Percentiles rank a stretch among this genome's conserved stretches.
Conservation (phyloP, 371 early-diverging fungal genomes). For the Rhizopus arrhizus region DNA sequence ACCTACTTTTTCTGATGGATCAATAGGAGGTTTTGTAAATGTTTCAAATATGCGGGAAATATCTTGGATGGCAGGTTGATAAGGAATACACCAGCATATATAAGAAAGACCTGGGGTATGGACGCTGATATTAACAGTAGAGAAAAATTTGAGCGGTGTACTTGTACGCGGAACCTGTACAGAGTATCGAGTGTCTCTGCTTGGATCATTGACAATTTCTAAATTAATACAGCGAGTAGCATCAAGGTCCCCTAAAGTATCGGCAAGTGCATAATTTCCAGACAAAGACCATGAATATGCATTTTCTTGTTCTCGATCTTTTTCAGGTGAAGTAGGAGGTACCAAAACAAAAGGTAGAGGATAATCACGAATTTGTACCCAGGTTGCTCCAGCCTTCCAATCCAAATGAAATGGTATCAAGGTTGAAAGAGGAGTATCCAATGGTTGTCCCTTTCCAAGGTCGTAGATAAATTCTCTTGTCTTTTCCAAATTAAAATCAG, state of each 20-base stretch:
- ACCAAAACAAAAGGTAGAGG: slow-evolving; percentile 57
- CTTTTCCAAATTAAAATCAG: slow-evolving; percentile 49
- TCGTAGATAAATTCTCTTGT: slow-evolving; percentile 63
- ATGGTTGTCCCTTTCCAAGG: slow-evolving; percentile 61
- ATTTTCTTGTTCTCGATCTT: neutral
- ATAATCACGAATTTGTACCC: slow-evolving; percentile 63
- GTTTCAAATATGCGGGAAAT: slow-evolving; percentile 62
- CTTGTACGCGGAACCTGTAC: slow-evolving; percentile 54
- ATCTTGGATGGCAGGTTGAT: slow-evolving; percentile 71
- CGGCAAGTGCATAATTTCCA: slow-evolving; percentile 50
- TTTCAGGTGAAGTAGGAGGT: slow-evolving; percentile 29
- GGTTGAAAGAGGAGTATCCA: slow-evolving; percentile 56
- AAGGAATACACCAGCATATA: slow-evolving; percentile 62
- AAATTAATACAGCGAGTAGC: slow-evolving; percentile 36
- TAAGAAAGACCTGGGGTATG: slow-evolving; percentile 40
- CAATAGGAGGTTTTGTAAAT: slow-evolving; percentile 64
- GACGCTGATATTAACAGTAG: slow-evolving; percentile 53
- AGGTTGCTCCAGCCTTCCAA: slow-evolving; percentile 44
- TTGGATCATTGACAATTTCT: slow-evolving; percentile 19
- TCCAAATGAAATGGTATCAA: slow-evolving; percentile 58
- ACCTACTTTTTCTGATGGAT: slow-evolving; percentile 70
- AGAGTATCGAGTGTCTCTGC: slow-evolving; percentile 21
- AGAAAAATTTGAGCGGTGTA: slow-evolving; percentile 69
- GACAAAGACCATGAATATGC: slow-evolving; percentile 37
- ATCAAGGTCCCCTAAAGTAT: slow-evolving; percentile 39